Evolutionary conservation across 1,284 basidiomycete genomes (phyloP).

Genomic region (Amylostereum chailletii): DNA sequence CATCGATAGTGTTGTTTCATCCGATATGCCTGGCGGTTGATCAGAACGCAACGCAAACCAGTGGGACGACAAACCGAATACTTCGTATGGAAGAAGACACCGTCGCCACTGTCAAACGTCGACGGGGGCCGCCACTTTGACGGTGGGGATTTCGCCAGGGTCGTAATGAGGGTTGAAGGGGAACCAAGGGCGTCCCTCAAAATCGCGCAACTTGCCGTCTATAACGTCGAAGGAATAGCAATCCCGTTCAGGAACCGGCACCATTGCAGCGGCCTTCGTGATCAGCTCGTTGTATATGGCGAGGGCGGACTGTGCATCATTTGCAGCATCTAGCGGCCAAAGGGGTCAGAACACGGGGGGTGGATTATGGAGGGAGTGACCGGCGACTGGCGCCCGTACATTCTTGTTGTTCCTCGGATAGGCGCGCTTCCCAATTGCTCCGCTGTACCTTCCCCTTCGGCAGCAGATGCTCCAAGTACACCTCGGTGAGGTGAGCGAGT

Average conservation of each 20-base stretch:
- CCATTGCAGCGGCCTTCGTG: conserved; percentile 29
- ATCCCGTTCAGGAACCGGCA: conserved; percentile 28
- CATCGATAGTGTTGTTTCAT: too few relatives aligned
- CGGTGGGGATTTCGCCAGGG: conserved; percentile 29
- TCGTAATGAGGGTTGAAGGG: conserved; percentile 59
- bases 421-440: conserved; percentile 56
- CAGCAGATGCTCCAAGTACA: conserved; percentile 43
- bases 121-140: too few relatives aligned
- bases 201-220: conserved; percentile 34
- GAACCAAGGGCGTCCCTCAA: conserved; percentile 34
- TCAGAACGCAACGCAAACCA: too few relatives aligned
- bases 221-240: conserved; percentile 53
- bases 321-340: conserved; percentile 50
- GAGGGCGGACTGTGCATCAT: conserved; percentile 59
- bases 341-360: conserved; percentile 5
- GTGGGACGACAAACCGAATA: too few relatives aligned
- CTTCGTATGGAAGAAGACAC: too few relatives aligned
- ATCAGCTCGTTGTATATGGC: conserved; percentile 37
- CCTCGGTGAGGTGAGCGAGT: conserved; percentile 49
- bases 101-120: too few relatives aligned
- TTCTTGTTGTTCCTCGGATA: conserved; percentile 39
- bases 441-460: conserved; percentile 49
- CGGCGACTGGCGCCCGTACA: conserved; percentile 33
- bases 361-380: conserved; percentile 3
- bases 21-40: too few relatives aligned